Conservation (phyloP, 768 basidiomycete species). For the Russula brevipes region DNA sequence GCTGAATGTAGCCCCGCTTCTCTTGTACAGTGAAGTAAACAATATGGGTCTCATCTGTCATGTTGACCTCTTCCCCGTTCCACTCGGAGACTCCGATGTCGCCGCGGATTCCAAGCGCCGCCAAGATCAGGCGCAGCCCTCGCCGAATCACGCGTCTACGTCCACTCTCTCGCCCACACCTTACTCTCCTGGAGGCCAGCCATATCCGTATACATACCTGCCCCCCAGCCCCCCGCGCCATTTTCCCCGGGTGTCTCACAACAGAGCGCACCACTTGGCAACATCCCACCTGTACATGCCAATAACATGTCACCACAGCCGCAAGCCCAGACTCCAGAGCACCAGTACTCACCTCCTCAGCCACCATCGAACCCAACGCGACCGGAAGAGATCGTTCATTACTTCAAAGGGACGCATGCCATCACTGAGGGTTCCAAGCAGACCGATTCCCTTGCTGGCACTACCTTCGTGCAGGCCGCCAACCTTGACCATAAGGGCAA, state of each 20-base stretch:
- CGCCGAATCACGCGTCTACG: constrained; percentile 21
- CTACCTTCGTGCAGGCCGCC: constrained; percentile 51
- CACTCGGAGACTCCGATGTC: constrained; percentile 18
- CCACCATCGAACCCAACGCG: constrained; percentile 16
- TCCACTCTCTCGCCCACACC: constrained; percentile 24
- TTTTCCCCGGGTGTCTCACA: constrained; percentile 1
- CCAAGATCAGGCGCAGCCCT: constrained; percentile 6
- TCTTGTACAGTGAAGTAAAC: constrained; percentile 46
- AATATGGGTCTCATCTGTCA: constrained; percentile 69
- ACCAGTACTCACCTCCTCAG: constrained; percentile 9
- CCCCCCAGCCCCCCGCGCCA: constrained; percentile 21
- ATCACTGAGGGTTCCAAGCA: constrained; percentile 48
- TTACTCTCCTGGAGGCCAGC: constrained; percentile 23
- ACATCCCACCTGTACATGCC: neutral
- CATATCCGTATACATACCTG: constrained; percentile 25
- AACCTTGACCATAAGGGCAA: constrained; percentile 53
- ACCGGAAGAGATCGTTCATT: constrained; percentile 40
- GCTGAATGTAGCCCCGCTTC: neutral
- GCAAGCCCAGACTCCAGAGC: constrained; percentile 5
- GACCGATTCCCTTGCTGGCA: constrained; percentile 52
- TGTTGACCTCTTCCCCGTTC: constrained; percentile 68
- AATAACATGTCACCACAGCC: constrained; percentile 12
- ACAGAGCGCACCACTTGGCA: constrained; percentile 6
- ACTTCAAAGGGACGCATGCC: constrained; percentile 35
- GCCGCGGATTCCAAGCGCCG: constrained; percentile 12